Percentiles rank a stretch among this genome's conserved stretches.
These are phyloP conservation scores for Mycena sp. DNA, from an alignment of 1,284 basidiomycete species.

Conservation along the genomic window DNA sequence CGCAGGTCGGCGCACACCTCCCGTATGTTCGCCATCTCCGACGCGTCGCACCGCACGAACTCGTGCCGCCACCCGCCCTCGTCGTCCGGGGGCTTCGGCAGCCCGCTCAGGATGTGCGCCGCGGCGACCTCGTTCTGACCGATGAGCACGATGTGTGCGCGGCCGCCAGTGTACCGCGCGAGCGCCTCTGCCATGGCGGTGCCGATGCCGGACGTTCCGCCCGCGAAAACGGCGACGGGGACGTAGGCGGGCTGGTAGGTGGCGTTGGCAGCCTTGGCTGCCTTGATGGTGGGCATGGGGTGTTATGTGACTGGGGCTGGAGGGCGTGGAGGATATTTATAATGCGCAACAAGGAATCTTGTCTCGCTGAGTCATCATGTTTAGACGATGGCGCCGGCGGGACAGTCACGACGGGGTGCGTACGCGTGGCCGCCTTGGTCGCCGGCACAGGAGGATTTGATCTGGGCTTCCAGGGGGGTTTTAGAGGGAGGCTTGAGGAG, in stretches of 20 bases:
- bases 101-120: slow-evolving; percentile 42
- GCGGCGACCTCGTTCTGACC: slow-evolving; percentile 46
- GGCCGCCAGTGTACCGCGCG: slow-evolving; percentile 40
- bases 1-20: slow-evolving; percentile 27
- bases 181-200: slow-evolving; percentile 42
- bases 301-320: too few species aligned
- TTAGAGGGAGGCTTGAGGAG: too few species aligned
- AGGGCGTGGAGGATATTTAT: too few species aligned
- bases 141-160: slow-evolving; percentile 44
- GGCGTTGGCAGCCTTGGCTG: slow-evolving; percentile 25
- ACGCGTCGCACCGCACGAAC: slow-evolving; percentile 42
- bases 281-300: slow-evolving; percentile 16
- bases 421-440: too few species aligned
- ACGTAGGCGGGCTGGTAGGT: slow-evolving; percentile 23
- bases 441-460: too few species aligned
- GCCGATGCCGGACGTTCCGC: slow-evolving; percentile 51
- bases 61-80: slow-evolving; percentile 17
- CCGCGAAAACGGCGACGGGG: slow-evolving; percentile 48
- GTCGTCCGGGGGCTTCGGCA: slow-evolving; percentile 2
- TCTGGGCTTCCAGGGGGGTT: too few species aligned
- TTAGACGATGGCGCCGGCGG: too few species aligned
- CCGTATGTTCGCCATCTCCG: slow-evolving; percentile 38
- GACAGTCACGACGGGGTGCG: too few species aligned
- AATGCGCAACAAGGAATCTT: too few species aligned
- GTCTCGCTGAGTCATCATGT: too few species aligned